These are phyloP conservation scores for Curvularia sp. DNA, from an alignment of 2,329 filamentous ascomycete genomes.

Conservation along the genomic window DNA sequence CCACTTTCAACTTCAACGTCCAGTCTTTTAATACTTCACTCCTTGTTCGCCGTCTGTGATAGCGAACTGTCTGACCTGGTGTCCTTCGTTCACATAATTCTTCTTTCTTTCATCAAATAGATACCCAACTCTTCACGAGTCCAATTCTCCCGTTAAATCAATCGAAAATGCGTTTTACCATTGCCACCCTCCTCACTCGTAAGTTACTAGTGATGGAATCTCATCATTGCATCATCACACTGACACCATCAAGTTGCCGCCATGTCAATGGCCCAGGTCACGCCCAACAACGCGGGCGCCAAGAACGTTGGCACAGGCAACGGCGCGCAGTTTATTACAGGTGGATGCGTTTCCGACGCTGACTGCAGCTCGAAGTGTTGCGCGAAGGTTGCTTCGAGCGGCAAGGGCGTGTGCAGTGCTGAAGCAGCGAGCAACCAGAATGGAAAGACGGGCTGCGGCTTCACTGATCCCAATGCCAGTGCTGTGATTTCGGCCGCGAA, in stretches of 20 bases:
- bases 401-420: constrained; percentile 39
- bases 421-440: constrained; percentile 41
- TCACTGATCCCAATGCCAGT: constrained; percentile 38
- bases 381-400: constrained; percentile 29
- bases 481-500: constrained; percentile 41
- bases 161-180: constrained; percentile 29
- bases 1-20: constrained; percentile 9
- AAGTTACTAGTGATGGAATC: constrained; percentile 1
- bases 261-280: constrained; percentile 29
- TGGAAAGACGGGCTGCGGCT: constrained; percentile 44
- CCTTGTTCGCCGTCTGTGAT: constrained; percentile 39
- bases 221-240: background rate
- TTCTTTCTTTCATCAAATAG: constrained; percentile 7
- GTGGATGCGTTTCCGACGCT: constrained; percentile 39
- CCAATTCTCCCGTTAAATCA: constrained; percentile 8
- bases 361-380: constrained; percentile 43
- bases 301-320: constrained; percentile 39
- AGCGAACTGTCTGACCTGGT: constrained; percentile 37
- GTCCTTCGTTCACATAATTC: constrained; percentile 35
- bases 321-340: constrained; percentile 43
- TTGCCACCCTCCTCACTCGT: constrained; percentile 26
- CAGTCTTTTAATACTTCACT: constrained; percentile 18
- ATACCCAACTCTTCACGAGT: background rate
- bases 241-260: constrained; percentile 21
- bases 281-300: constrained; percentile 39